phyloP scores from a whole-genome alignment of 2,329 filamentous ascomycete species.

The Cercospora zeina region DNA sequence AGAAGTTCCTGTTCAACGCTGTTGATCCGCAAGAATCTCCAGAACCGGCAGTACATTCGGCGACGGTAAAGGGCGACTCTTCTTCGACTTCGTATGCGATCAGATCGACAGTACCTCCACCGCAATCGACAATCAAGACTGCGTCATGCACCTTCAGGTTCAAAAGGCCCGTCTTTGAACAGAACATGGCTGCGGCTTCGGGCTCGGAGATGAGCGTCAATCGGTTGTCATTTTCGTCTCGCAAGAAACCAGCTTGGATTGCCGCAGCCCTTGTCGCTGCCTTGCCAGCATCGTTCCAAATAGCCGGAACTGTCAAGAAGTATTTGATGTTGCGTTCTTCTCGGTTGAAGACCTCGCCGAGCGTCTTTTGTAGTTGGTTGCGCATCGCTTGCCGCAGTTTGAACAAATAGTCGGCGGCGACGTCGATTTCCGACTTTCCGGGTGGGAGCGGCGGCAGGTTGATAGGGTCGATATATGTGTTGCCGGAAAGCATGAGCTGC shows the following conservation, averaged over 20 bases:
- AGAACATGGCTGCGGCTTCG: conserved; percentile 95
- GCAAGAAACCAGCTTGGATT: conserved; percentile 93
- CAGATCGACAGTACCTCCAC: conserved; percentile 96
- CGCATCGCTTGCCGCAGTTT: conserved; percentile 97
- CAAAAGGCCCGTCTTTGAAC: conserved; percentile 90
- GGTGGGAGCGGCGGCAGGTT: conserved; percentile 96
- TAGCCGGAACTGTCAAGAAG: conserved; percentile 97
- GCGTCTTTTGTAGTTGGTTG: conserved; percentile 89
- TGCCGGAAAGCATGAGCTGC: conserved; percentile 96
- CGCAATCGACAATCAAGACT: conserved; percentile 97
- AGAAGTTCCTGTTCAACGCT: conserved; percentile 95
- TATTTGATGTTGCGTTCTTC: conserved; percentile 98
- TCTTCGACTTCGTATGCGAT: conserved; percentile 99
- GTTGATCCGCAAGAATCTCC: conserved; percentile 99
- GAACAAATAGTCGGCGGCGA: conserved; percentile 98
- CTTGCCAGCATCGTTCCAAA: conserved; percentile 99
- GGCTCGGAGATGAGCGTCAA: conserved; percentile 93
- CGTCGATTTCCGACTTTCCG: conserved; percentile 98
- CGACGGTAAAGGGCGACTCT: conserved; percentile 93
- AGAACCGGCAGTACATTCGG: conserved; percentile 94
- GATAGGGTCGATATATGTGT: conserved; percentile 98
- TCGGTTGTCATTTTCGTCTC: conserved; percentile 96
- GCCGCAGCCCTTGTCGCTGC: conserved; percentile 93
- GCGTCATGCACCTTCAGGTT: conserved; percentile 98
- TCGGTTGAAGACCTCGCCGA: conserved; percentile 95